Base-by-base conservation (phyloP, 371 early-diverging fungal genomes). In the Spraguea lophii region DNA sequence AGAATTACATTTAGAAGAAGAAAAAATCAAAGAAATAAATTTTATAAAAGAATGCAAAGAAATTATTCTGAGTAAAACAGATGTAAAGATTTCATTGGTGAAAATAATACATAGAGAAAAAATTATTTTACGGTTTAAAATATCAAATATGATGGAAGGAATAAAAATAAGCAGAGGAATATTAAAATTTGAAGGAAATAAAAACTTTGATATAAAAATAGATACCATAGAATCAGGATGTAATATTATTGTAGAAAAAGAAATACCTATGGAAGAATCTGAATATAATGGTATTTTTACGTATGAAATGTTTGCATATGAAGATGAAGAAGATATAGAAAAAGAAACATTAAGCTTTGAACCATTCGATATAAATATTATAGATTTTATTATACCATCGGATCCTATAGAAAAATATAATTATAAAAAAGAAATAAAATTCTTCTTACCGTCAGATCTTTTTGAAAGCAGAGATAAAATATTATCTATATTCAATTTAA, bases 351-450 rank as follows among this genome's bases (percentile, higher is more conserved):
- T 62, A n/a, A 22, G 43, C 4, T 27, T 62, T 1, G 17, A 37
- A 12, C 57, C 63, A 32, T 62, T 57, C 43, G 27, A 36, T 30
- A 39, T 62, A n/a, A 58, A 43, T 2, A 16, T 54, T 25, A 37
- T 62, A 32, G 63, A 62, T 49, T 54, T 49, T 49, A 43, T 52
- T n/a, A 49, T 9, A 40, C 59, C 59, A 12, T 16, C 21, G n/a
- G 21, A 38, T 12, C 20, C 16, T 34, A 37, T 23, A 27, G 30
- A 49, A 21, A 27, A 3, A 16, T 19, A 21, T 12, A 9, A 25
- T 7, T 27, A 16, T 9, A 45, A 16, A n/a, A 50, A 35, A 9
- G 19, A 24, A 25, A 36, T 52, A 1, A 22, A 41, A 16, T 41
- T 56, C 16, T 37, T 19, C 10, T 23, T 61, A 0, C 46, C 56